Evolutionary conservation across 2,329 filamentous ascomycete species (phyloP).

Genomic region (Ceratocystis diversiconidia): DNA sequence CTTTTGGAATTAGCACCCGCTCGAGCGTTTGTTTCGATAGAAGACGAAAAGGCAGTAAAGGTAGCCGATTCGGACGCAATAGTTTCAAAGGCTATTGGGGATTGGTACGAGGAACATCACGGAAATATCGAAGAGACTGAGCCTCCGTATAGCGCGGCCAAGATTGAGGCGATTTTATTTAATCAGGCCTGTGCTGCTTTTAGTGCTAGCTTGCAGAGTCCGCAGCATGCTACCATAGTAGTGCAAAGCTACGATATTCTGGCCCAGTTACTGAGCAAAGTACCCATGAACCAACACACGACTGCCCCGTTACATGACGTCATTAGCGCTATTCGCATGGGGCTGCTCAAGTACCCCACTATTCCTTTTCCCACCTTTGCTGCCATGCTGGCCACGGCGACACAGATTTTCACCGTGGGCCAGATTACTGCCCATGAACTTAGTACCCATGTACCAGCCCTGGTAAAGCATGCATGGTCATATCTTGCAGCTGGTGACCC

Average conservation of each 20-base stretch:
- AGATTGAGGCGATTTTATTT: slow-evolving; percentile 43
- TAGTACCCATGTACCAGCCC: slow-evolving; percentile 47
- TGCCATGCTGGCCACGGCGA: slow-evolving; percentile 36
- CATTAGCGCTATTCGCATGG: slow-evolving; percentile 26
- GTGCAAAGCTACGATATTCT: slow-evolving; percentile 46
- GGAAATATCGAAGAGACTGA: slow-evolving; percentile 50
- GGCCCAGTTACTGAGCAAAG: slow-evolving; percentile 42
- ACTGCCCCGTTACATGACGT: slow-evolving; percentile 5
- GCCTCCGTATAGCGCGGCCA: slow-evolving; percentile 42
- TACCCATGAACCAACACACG: slow-evolving; percentile 17
- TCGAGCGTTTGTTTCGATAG: slow-evolving; percentile 38
- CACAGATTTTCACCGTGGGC: slow-evolving; percentile 12
- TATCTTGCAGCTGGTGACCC: slow-evolving; percentile 70
- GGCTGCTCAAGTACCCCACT: slow-evolving; percentile 33
- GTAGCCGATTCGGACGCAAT: slow-evolving; percentile 24
- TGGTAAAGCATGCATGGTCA: slow-evolving; percentile 63
- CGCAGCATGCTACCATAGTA: slow-evolving; percentile 33
- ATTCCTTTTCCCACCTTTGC: slow-evolving; percentile 43
- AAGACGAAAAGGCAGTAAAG: slow-evolving; percentile 19
- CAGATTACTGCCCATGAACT: slow-evolving; percentile 27
- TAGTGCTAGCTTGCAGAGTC: slow-evolving; percentile 33
- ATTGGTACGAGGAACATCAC: slow-evolving; percentile 57
- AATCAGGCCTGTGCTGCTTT: slow-evolving; percentile 39
- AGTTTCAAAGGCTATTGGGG: slow-evolving; percentile 44
- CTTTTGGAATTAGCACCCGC: slow-evolving; percentile 52